Conservation (phyloP, 202 grass and related monocot genomes). For the Carex sylvatica region DNA sequence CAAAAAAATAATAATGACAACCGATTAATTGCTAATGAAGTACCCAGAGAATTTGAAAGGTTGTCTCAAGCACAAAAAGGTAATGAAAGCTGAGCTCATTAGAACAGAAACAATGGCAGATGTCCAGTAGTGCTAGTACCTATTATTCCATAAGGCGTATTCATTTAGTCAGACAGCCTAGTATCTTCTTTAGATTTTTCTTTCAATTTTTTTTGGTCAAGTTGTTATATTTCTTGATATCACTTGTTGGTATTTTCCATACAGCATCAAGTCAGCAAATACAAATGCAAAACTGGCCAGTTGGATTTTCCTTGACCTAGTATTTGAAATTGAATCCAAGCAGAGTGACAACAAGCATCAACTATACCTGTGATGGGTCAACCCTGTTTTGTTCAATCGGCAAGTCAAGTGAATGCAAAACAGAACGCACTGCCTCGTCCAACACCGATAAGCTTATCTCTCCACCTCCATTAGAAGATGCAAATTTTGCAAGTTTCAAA, state of each 20-base stretch:
- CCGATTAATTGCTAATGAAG: neutral
- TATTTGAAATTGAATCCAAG: neutral
- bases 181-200: neutral
- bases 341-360: slow-evolving; percentile 8
- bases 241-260: neutral
- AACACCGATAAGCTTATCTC: slow-evolving; percentile 58
- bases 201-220: neutral
- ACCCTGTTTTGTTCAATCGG: slow-evolving; percentile 43
- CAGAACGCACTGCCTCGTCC: slow-evolving; percentile 42
- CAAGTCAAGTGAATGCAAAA: slow-evolving; percentile 50
- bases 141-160: neutral
- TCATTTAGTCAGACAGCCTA: neutral
- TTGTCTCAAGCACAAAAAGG: neutral
- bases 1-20: neutral
- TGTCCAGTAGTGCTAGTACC: neutral
- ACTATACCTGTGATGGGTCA: slow-evolving; percentile 70
- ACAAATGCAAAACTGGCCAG: slow-evolving; percentile 16
- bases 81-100: neutral
- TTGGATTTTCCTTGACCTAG: neutral
- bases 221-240: slow-evolving; percentile 20
- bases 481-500: slow-evolving; percentile 63
- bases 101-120: neutral
- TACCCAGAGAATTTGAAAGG: neutral
- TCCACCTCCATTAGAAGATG: slow-evolving; percentile 47
- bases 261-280: slow-evolving; percentile 13